Evolutionary conservation across 345 rosid species (phyloP), one percentile per base, ranked within the genome.

Genomic region (Gossypium australe): DNA sequence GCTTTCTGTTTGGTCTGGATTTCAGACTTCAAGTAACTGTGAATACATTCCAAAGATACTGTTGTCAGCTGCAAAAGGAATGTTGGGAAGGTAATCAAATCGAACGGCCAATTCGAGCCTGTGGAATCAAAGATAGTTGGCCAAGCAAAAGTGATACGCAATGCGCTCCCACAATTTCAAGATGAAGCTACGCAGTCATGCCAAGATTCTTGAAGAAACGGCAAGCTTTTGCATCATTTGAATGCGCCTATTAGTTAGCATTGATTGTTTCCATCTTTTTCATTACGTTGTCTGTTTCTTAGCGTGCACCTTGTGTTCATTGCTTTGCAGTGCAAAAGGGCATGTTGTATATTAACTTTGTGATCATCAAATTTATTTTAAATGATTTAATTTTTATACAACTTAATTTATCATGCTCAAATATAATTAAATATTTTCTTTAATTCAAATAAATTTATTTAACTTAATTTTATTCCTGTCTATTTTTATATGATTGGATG

Each of bases 21-120:
- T 94, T 94, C 86, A 85, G 90, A 80, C 92, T 94, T 68, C 90
- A 88, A 52, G 98, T 94, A 58, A 82, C 79, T 67, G 85, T 87
- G n/a, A 80, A 79, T 75, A 91, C 92, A 14, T 94, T 94, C 80
- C 81, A 75, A 74, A 77, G 67, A 5, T 87, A 86, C 67, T 94
- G 98, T 80, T 79, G 77, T 74, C 86, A 80, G 76, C 68, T 94
- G 85, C 93, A 87, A 75, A 91, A 84, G 74, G 95, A 86, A 41
- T 83, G 59, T 3, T 51, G 81, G 0, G 94, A 83, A 70, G 86
- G 76, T 24, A 86, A 69, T 48, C 84, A 78, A 51, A 81, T 88
- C 14, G 94, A 90, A 77, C 75, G 87, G 75, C 84, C 86, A 13
- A 81, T 87, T 56, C 81, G 77, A 78, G 83, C 83, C 3, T 90